A percentile compares a stretch with the other conserved stretches of the same genome.
phyloP scores from a whole-genome alignment of 371 early-diverging fungal genomes.

The Basidiobolus meristosporus region DNA sequence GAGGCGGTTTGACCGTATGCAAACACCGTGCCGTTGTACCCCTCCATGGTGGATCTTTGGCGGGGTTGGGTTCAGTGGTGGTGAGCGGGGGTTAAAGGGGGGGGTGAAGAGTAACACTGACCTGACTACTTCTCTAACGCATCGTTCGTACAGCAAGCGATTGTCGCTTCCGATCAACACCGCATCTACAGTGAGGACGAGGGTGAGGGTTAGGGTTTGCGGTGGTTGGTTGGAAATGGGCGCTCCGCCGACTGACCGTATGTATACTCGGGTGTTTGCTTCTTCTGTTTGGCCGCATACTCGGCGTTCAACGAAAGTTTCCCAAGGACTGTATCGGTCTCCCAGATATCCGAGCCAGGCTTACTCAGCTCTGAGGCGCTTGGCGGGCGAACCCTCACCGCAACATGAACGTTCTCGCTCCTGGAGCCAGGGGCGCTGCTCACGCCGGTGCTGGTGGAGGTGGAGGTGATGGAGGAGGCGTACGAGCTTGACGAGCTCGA shows the following conservation, averaged over 20 bases:
- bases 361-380: conserved; percentile 3
- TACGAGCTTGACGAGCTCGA: too few species aligned
- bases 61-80: not conserved
- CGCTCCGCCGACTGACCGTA: conserved; percentile 2
- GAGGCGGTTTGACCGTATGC: conserved; percentile 95
- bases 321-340: not conserved
- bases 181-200: conserved; percentile 8
- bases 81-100: not conserved
- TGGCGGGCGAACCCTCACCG: conserved; percentile 11
- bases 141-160: conserved; percentile 11
- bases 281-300: conserved; percentile 1
- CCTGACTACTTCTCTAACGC: conserved; percentile 15
- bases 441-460: conserved; percentile 1
- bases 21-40: conserved; percentile 43
- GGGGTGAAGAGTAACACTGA: conserved; percentile 1
- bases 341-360: conserved; percentile 2
- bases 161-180: conserved; percentile 17
- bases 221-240: not conserved
- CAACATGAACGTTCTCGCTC: conserved; percentile 11
- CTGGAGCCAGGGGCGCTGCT: not conserved
- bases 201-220: not conserved
- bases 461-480: too few species aligned
- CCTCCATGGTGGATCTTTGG: conserved; percentile 24
- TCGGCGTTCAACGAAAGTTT: not conserved
- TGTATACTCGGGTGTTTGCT: not conserved